These are phyloP conservation scores for Kodamaea sp. DNA, from an alignment of 1,139 yeast genomes.

Conservation along the genomic window DNA sequence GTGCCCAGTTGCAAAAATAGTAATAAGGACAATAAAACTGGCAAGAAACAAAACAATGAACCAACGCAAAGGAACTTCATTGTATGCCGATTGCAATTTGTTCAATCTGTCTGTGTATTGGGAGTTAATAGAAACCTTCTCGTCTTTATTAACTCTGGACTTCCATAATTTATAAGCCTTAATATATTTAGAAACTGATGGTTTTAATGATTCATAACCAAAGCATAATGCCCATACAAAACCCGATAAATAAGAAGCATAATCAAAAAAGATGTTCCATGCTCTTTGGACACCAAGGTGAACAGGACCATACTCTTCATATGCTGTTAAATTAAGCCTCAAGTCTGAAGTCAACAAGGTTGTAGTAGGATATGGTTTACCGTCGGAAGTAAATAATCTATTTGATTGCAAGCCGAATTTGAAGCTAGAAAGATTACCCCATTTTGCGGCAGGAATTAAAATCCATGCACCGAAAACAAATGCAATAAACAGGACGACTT, in stretches of 20 bases:
- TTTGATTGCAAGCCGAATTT: conserved; percentile 42
- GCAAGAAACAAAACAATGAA: conserved; percentile 28
- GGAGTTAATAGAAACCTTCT: conserved; percentile 9
- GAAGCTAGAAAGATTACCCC: conserved; percentile 25
- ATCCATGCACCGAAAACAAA: conserved; percentile 41
- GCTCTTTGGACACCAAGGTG: conserved; percentile 22
- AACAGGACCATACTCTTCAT: conserved; percentile 36
- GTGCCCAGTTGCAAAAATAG: conserved; percentile 31
- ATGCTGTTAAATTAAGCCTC: conserved; percentile 37
- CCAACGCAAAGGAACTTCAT: conserved; percentile 41
- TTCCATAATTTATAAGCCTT: conserved; percentile 8
- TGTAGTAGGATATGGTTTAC: conserved; percentile 33
- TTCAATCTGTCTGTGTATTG: conserved; percentile 36
- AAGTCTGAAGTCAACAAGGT: conserved; percentile 31
- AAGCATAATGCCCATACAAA: conserved; percentile 20
- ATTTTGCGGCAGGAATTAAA: conserved; percentile 39
- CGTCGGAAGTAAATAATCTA: conserved; percentile 28
- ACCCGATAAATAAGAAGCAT: conserved; percentile 21
- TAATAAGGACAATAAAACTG: conserved; percentile 30
- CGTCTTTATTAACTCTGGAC: conserved; percentile 6
- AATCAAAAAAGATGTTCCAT: conserved; percentile 24
- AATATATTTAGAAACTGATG: conserved; percentile 7
- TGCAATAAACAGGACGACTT: conserved; percentile 39
- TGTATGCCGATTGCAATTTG: conserved; percentile 32
- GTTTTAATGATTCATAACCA: conserved; percentile 15